Percentiles rank a stretch among this genome's conserved stretches.
Evolutionary conservation across 257 asterid species (phyloP).

Genomic region (Ligustrum vulgare): DNA sequence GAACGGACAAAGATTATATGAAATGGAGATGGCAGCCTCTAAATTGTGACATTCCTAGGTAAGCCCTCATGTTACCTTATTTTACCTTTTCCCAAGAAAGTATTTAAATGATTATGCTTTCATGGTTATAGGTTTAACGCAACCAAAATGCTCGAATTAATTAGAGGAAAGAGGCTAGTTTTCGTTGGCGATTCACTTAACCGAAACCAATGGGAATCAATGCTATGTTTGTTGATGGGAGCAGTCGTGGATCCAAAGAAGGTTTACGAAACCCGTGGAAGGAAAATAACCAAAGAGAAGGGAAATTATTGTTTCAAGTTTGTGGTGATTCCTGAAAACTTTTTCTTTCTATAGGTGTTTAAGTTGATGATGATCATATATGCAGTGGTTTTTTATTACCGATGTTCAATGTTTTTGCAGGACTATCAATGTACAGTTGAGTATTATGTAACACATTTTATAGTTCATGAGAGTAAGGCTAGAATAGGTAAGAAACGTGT

Average conservation of each 20-base stretch:
- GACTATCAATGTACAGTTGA: constrained; percentile 85
- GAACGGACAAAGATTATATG: constrained; percentile 66
- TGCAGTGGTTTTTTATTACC: neutral
- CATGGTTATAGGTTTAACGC: constrained; percentile 67
- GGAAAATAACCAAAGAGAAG: constrained; percentile 79
- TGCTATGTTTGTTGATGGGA: constrained; percentile 82
- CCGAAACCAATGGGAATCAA: constrained; percentile 94
- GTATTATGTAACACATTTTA: constrained; percentile 75
- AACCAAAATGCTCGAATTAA: constrained; percentile 71
- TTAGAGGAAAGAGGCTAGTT: constrained; percentile 85
- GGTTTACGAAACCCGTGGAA: constrained; percentile 77
- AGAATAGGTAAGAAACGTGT: constrained; percentile 66
- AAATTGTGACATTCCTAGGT: constrained; percentile 87
- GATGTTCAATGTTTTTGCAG: constrained; percentile 33
- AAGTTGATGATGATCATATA: constrained; percentile 9
- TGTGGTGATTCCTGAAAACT: constrained; percentile 49
- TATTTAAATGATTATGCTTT: neutral
- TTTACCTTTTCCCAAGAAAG: neutral
- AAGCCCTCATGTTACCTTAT: neutral
- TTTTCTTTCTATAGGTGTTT: neutral
- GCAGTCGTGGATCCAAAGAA: constrained; percentile 71
- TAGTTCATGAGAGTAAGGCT: constrained; percentile 83
- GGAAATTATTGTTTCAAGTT: constrained; percentile 82
- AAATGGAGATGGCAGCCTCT: constrained; percentile 97
- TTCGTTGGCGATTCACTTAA: constrained; percentile 91